Conservation (phyloP, 805 yeast species). For the Candida oleophila region DNA sequence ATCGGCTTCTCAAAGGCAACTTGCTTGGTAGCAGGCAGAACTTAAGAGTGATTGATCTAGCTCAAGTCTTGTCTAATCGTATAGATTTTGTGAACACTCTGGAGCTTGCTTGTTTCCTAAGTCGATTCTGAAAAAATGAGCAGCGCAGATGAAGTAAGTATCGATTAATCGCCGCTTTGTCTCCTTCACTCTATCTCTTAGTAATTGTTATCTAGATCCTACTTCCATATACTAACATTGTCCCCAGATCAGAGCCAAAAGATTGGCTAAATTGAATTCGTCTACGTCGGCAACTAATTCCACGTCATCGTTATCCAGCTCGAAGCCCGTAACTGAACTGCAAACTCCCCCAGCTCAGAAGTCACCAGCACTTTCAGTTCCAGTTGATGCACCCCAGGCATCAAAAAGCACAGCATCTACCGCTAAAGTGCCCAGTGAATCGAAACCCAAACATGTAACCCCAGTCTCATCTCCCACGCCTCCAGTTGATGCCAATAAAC, state of each 20-base stretch:
- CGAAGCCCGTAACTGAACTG: not conserved
- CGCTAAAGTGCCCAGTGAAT: slow-evolving; percentile 1
- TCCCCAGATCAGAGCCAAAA: slow-evolving; percentile 45
- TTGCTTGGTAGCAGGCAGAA: too few relatives aligned
- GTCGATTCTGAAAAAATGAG: too few relatives aligned
- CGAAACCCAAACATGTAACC: not conserved
- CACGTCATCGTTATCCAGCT: not conserved
- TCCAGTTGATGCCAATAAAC: slow-evolving; percentile 12
- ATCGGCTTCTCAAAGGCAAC: too few relatives aligned
- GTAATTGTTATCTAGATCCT: too few relatives aligned
- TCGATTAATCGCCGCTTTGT: not conserved
- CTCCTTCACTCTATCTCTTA: not conserved
- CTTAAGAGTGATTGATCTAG: too few relatives aligned
- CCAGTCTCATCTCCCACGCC: slow-evolving; percentile 1
- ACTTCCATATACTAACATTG: not conserved
- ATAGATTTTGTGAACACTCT: too few relatives aligned
- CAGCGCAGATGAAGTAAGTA: slow-evolving; percentile 19
- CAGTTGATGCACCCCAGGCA: too few relatives aligned
- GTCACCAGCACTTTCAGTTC: not conserved
- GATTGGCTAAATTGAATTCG: slow-evolving; percentile 48
- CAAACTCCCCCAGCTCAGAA: not conserved
- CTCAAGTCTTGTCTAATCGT: too few relatives aligned
- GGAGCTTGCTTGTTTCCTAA: too few relatives aligned
- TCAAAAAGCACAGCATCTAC: too few relatives aligned
- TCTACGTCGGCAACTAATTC: not conserved